These are phyloP conservation scores for Vachellia collinsii DNA, from an alignment of 306 rosid genomes.

Conservation along the genomic window DNA sequence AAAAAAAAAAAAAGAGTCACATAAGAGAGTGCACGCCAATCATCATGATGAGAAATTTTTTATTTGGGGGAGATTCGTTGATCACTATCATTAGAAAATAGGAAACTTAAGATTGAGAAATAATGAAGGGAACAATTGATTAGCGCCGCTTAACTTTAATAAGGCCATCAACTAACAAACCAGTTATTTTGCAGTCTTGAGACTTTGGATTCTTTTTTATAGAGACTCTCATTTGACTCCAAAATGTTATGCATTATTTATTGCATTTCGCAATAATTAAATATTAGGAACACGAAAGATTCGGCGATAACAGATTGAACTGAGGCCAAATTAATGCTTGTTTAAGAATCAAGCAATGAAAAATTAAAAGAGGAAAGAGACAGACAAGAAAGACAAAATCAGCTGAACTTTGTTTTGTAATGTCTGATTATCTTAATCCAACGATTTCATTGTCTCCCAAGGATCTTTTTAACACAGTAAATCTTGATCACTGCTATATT, in stretches of 20 bases:
- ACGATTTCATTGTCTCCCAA: slow-evolving; percentile 52
- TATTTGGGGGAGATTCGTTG: not conserved
- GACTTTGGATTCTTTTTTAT: slow-evolving; percentile 17
- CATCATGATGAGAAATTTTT: not conserved
- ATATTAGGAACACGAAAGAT: slow-evolving; percentile 11
- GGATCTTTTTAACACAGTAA: slow-evolving; percentile 45
- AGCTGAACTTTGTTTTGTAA: slow-evolving; percentile 35
- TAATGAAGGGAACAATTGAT: slow-evolving; percentile 2
- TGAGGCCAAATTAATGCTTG: slow-evolving; percentile 22
- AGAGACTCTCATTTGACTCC: not conserved
- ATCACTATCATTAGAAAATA: slow-evolving; percentile 2
- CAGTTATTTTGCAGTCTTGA: slow-evolving; percentile 21
- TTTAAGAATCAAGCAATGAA: slow-evolving; percentile 27
- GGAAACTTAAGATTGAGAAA: not conserved
- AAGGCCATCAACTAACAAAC: slow-evolving; percentile 12
- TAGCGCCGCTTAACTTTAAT: slow-evolving; percentile 21
- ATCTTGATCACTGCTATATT: slow-evolving; percentile 31
- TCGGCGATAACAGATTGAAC: slow-evolving; percentile 4
- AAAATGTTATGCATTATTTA: not conserved
- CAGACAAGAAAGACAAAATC: slow-evolving; percentile 43
- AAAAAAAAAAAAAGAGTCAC: not conserved
- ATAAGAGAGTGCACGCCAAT: slow-evolving; percentile 34
- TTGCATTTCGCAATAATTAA: not conserved
- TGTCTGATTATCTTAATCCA: slow-evolving; percentile 46
- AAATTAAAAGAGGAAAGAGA: slow-evolving; percentile 27